Conservation (phyloP, 345 rosid genomes). For the Mangifera indica region DNA sequence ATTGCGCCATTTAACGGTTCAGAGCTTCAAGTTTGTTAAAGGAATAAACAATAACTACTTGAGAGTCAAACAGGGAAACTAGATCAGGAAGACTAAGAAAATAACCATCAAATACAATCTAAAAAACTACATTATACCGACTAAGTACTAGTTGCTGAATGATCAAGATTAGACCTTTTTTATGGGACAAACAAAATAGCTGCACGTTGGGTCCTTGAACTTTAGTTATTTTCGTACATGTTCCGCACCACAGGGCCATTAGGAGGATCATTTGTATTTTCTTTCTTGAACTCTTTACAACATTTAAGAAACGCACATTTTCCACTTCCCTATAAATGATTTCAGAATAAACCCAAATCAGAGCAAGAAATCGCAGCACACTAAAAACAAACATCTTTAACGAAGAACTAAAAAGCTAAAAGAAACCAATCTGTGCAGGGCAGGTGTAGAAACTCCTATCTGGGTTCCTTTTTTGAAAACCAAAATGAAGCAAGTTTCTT, state of each 20-base stretch:
- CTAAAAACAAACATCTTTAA: neutral
- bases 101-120: neutral
- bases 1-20: neutral
- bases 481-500: constrained; percentile 4
- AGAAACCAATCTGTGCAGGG: neutral
- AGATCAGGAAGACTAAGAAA: neutral
- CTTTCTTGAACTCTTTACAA: neutral
- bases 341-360: neutral
- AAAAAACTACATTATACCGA: neutral
- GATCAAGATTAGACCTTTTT: constrained; percentile 17
- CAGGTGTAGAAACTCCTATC: constrained; percentile 13
- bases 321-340: neutral
- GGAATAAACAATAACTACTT: neutral
- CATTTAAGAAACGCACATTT: constrained; percentile 14
- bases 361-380: neutral
- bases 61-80: neutral
- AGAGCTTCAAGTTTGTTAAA: neutral
- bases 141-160: neutral
- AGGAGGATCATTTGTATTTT: constrained; percentile 4
- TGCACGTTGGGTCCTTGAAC: constrained; percentile 6
- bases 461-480: constrained; percentile 8
- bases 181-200: constrained; percentile 30
- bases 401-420: neutral
- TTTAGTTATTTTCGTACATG: neutral
- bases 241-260: constrained; percentile 27